Evolutionary conservation across 1,139 yeast species (phyloP), one percentile per base, ranked within the genome.

Genomic region (Saccharomyces hybrid): DNA sequence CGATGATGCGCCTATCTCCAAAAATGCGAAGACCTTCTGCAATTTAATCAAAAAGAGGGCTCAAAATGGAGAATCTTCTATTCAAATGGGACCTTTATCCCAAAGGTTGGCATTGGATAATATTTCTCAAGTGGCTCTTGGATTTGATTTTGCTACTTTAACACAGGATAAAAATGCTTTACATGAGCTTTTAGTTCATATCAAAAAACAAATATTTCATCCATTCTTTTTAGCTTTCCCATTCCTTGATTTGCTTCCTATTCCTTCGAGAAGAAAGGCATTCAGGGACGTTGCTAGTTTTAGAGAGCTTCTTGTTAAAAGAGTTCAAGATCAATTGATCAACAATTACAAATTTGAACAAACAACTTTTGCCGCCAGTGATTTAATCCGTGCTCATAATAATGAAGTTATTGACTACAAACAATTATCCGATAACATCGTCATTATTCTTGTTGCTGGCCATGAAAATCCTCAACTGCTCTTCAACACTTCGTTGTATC

Each of bases 401-500:
- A 60, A 60, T 3, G 77, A 75, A 0, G 57, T 58, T 1, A 70
- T 82, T 2, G 72, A 77, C 1, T 70, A 73, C 50, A 72, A 75
- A 51, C 85, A 82, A 59, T 74, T 80, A 56, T 66, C 74, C 2
- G 86, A 82, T 62, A 82, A 82, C 65, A 74, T 81, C n/a, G 78
- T 81, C 16, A 82, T 82, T 28, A 69, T 81, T 2, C 70, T 82
- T 69, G 79, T 82, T 49, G 77, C 87, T 0, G 86, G 86, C 0
- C 86, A 82, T 65, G 87, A 82, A 60, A 82, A 82, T 56, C 87
- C 87, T 0, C 81, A 80, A 56, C 62, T 82, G 23, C 67, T 81
- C 14, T 63, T 82, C 59, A 74, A 79, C 1, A 79, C 84, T 0
- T 61, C 79, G 3, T 61, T 82, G 7, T 81, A 76, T 58, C 63